Conservation (phyloP, 2,329 filamentous ascomycete species). For the Rutstroemia sydowiana region DNA sequence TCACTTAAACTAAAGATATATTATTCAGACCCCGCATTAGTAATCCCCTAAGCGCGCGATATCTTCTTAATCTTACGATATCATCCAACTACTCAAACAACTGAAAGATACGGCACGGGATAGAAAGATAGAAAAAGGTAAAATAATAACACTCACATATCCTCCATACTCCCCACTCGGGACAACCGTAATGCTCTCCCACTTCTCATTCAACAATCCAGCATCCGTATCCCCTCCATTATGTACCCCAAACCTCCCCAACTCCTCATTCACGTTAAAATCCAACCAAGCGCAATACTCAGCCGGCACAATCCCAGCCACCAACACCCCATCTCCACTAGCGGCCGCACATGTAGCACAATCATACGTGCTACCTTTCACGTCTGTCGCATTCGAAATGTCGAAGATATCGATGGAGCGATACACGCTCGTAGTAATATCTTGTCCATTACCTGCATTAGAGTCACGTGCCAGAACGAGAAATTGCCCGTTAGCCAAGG, state of each 20-base stretch:
- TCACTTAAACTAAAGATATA: constrained; percentile 62
- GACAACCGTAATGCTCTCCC: constrained; percentile 61
- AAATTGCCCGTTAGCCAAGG: constrained; percentile 56
- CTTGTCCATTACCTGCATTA: constrained; percentile 49
- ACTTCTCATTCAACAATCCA: constrained; percentile 65
- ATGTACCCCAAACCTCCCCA: constrained; percentile 58
- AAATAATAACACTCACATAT: constrained; percentile 33
- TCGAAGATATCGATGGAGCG: constrained; percentile 65
- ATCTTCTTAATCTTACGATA: too few species aligned
- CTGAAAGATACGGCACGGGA: background rate
- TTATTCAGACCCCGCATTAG: background rate
- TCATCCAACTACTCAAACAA: too few species aligned
- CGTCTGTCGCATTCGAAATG: constrained; percentile 52
- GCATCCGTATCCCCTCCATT: constrained; percentile 57
- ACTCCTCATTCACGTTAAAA: constrained; percentile 58
- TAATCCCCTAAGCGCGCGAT: too few species aligned
- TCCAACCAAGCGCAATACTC: constrained; percentile 61
- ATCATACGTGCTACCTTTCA: constrained; percentile 41
- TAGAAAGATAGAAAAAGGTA: background rate
- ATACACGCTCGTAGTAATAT: constrained; percentile 48
- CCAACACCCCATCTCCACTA: constrained; percentile 43
- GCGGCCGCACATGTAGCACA: constrained; percentile 30
- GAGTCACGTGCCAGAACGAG: constrained; percentile 60
- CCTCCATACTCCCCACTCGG: constrained; percentile 46
- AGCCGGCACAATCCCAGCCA: constrained; percentile 46